These are phyloP conservation scores for Penicillium sp. DNA, from an alignment of 2,329 filamentous ascomycete genomes.

Conservation along the genomic window DNA sequence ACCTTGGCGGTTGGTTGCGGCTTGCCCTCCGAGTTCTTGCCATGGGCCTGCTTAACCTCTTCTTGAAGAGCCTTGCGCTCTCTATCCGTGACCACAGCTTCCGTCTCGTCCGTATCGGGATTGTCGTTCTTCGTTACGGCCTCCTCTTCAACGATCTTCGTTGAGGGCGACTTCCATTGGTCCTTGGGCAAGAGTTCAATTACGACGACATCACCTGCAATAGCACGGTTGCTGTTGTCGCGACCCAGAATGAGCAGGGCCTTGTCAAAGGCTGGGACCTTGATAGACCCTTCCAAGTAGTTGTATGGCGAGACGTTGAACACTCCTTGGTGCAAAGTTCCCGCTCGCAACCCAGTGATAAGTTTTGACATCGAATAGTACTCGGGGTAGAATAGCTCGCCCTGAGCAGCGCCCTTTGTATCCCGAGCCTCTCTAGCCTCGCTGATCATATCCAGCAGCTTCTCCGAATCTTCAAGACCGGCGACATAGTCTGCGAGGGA, in stretches of 20 bases:
- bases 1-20: conserved; percentile 91
- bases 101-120: conserved; percentile 76
- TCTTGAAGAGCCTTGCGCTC: conserved; percentile 88
- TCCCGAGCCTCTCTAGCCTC: conserved; percentile 73
- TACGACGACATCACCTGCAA: conserved; percentile 91
- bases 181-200: conserved; percentile 92
- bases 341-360: conserved; percentile 90
- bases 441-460: conserved; percentile 90
- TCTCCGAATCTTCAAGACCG: conserved; percentile 80
- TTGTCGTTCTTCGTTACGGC: conserved; percentile 91
- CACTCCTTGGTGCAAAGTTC: conserved; percentile 87
- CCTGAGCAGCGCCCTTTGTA: conserved; percentile 66
- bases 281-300: conserved; percentile 91
- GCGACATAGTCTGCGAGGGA: conserved; percentile 80
- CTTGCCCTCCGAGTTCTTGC: conserved; percentile 73
- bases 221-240: conserved; percentile 93
- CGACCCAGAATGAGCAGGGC: conserved; percentile 85
- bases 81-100: conserved; percentile 82
- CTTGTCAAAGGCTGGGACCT: conserved; percentile 88
- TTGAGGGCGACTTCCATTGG: conserved; percentile 96
- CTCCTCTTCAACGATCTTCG: conserved; percentile 95
- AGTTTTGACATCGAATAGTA: conserved; percentile 89
- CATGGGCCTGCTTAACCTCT: conserved; percentile 85
- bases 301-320: conserved; percentile 99
- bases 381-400: conserved; percentile 82